These are phyloP conservation scores for Vitis riparia DNA, from an alignment of 164 flowering plant species.

Conservation along the genomic window DNA sequence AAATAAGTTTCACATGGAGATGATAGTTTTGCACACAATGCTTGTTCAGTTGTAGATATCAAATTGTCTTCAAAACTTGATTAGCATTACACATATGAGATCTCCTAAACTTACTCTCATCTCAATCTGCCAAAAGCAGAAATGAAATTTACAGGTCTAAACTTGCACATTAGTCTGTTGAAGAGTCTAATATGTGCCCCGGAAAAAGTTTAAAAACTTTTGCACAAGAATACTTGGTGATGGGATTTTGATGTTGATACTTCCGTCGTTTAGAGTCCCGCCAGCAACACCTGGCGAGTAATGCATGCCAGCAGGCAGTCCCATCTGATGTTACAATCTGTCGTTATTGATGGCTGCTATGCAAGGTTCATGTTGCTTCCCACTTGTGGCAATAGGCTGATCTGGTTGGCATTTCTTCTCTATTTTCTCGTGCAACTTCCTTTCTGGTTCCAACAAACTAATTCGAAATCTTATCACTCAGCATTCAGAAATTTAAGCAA, in stretches of 20 bases:
- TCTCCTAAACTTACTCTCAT: neutral
- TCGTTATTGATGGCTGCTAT: neutral
- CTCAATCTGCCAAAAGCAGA: neutral
- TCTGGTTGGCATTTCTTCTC: too few species aligned
- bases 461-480: too few species aligned
- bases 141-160: too few species aligned
- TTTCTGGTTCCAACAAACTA: too few species aligned
- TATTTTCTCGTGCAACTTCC: neutral
- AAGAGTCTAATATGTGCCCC: neutral
- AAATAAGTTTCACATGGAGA: too few species aligned
- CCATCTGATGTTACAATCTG: neutral
- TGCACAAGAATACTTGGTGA: neutral
- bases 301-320: neutral
- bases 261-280: neutral
- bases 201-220: neutral
- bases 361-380: neutral
- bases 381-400: neutral
- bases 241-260: neutral
- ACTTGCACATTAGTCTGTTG: neutral
- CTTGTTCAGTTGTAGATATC: too few species aligned
- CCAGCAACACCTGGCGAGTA: neutral
- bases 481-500: too few species aligned
- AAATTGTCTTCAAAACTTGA: too few species aligned
- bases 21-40: too few species aligned
- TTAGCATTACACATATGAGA: neutral